phyloP scores from a whole-genome alignment of 2,329 filamentous ascomycete species.

The Microsporum ferrugineum region DNA sequence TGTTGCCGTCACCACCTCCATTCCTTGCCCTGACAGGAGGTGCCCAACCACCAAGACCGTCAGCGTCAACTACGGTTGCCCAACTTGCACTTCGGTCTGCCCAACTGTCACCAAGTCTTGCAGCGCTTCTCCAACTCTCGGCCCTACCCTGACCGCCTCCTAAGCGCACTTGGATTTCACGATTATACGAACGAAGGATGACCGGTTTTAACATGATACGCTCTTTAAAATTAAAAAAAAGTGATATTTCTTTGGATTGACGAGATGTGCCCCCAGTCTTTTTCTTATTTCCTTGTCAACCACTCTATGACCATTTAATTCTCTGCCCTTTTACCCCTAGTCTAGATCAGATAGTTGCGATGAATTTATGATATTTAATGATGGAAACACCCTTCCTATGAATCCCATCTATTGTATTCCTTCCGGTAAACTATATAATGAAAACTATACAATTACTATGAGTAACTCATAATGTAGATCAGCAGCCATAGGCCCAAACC shows the following conservation, averaged over 20 bases:
- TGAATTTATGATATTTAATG: not conserved
- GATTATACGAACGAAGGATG: not conserved
- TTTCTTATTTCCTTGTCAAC: not conserved
- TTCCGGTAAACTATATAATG: not conserved
- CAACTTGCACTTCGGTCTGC: conserved; percentile 10
- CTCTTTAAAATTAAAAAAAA: not conserved
- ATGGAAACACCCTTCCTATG: not conserved
- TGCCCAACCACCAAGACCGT: conserved; percentile 9
- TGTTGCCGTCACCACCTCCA: conserved; percentile 9
- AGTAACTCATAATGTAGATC: not conserved
- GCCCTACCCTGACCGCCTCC: not conserved
- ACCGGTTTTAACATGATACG: not conserved
- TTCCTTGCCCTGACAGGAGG: conserved; percentile 10
- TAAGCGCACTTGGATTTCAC: not conserved
- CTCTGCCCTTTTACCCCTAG: not conserved
- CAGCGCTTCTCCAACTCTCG: not conserved
- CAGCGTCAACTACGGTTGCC: conserved; percentile 9
- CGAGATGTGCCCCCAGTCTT: not conserved
- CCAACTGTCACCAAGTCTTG: conserved; percentile 10
- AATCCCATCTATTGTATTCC: not conserved
- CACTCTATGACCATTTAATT: not conserved
- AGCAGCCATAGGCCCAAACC: not conserved
- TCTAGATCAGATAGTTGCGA: not conserved
- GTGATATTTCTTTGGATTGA: not conserved
- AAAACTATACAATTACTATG: not conserved